These are phyloP conservation scores for Bothriochloa decipiens DNA, from an alignment of 176 grass and related monocot species.

Conservation along the genomic window DNA sequence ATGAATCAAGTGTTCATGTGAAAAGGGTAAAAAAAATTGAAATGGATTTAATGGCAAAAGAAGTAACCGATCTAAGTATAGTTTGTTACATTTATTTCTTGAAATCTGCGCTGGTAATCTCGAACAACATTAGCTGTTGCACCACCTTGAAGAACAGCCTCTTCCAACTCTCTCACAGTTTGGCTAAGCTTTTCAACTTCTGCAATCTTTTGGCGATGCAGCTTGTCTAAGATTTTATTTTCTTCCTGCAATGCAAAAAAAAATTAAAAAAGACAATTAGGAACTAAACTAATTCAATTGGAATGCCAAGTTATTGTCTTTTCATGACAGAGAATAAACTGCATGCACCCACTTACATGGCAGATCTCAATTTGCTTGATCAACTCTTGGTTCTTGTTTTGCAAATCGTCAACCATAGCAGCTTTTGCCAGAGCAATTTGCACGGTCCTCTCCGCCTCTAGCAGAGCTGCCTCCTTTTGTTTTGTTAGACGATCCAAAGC, in stretches of 20 bases:
- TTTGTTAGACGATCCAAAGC: constrained; percentile 96
- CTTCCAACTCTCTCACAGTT: constrained; percentile 91
- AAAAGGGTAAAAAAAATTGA: not conserved
- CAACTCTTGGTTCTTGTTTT: constrained; percentile 99
- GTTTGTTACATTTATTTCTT: constrained; percentile 89
- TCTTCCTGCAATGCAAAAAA: constrained; percentile 76
- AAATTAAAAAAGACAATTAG: constrained; percentile 27
- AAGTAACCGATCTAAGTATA: constrained; percentile 18
- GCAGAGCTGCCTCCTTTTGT: constrained; percentile 89
- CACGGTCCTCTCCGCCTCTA: constrained; percentile 91
- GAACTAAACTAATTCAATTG: constrained; percentile 6
- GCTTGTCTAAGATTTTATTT: constrained; percentile 97
- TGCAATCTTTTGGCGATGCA: constrained; percentile 96
- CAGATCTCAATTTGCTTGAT: constrained; percentile 99
- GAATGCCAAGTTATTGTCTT: constrained; percentile 18
- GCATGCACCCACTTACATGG: constrained; percentile 61
- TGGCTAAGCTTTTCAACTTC: constrained; percentile 98
- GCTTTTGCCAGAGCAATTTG: constrained; percentile 94
- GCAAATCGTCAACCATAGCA: constrained; percentile 96
- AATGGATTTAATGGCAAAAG: constrained; percentile 23
- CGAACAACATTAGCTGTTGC: constrained; percentile 91
- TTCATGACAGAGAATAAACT: constrained; percentile 30
- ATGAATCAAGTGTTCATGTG: constrained; percentile 18
- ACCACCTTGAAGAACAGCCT: constrained; percentile 84
- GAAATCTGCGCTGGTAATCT: constrained; percentile 97